A percentile compares a stretch with the other conserved stretches of the same genome.
These are phyloP conservation scores for Aspergillus ochraceoroseus DNA, from an alignment of 2,329 filamentous ascomycete genomes.

Conservation along the genomic window DNA sequence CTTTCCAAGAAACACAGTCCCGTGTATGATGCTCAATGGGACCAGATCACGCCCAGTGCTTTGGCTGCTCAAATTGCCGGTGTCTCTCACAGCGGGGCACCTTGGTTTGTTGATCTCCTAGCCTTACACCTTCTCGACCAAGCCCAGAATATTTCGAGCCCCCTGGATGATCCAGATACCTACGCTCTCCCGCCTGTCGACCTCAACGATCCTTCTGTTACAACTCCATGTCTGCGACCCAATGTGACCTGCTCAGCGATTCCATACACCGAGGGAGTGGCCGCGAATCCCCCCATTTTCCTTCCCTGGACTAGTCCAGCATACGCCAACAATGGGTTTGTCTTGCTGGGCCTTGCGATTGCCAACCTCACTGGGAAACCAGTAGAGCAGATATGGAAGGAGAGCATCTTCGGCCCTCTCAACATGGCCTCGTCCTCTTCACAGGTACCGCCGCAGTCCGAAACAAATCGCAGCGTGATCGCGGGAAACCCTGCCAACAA, in stretches of 20 bases:
- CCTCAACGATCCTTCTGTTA: constrained; percentile 12
- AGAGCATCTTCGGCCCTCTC: constrained; percentile 42
- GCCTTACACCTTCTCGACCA: not conserved
- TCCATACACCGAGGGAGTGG: constrained; percentile 1
- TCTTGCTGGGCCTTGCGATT: constrained; percentile 42
- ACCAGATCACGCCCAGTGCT: constrained; percentile 46
- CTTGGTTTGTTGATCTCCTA: not conserved
- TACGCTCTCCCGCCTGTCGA: constrained; percentile 33
- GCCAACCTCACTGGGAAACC: constrained; percentile 43
- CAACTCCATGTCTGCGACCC: constrained; percentile 13
- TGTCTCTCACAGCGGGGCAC: constrained; percentile 25
- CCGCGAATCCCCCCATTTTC: constrained; percentile 37
- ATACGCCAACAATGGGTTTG: constrained; percentile 49
- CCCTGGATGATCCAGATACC: constrained; percentile 15
- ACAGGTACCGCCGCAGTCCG: constrained; percentile 25
- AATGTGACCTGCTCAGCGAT: not conserved
- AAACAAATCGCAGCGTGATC: constrained; percentile 19
- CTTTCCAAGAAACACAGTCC: constrained; percentile 24
- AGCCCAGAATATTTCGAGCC: constrained; percentile 24
- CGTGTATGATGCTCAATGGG: constrained; percentile 43
- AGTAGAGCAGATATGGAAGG: constrained; percentile 39
- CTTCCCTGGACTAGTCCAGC: constrained; percentile 44
- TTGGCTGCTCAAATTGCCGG: constrained; percentile 48
- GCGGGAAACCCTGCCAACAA: constrained; percentile 4
- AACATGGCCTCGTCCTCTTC: constrained; percentile 43